Base-by-base conservation (phyloP, 1,284 basidiomycete genomes). In the Takashimella tepidaria region DNA sequence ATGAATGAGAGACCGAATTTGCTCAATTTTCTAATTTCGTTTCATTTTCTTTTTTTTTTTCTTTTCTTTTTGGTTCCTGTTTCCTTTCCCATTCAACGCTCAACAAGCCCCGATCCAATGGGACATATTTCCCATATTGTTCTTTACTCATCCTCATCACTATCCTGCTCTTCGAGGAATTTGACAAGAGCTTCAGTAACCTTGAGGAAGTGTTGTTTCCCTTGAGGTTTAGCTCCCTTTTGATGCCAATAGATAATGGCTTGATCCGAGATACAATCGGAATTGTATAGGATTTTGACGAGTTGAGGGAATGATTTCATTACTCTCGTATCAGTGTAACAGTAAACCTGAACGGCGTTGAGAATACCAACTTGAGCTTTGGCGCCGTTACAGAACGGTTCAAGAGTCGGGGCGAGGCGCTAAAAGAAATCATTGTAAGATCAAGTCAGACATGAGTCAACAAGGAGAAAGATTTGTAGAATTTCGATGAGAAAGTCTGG, bases 231-330 rank as follows among this genome's bases (percentile, higher is more conserved):
- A 53, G 92, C 88, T 54, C 95, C 93, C 78, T 98, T 98, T 77
- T 89, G 85, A 77, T 91, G 82, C 93, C 93, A 98, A 77, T 96
- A 98, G 57, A 97, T 87, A 69, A 98, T 93, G 58, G 93, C 92
- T 73, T 92, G 88, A 70, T 93, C 91, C 56, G 89, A 88, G 64
- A 97, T 82, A 76, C 91, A 92, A 69, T 98, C 93, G 68, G 88
- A 85, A 76, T 92, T 93, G 79, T 97, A 97, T 74, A 95, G 80
- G 68, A 92, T 89, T 81, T 96, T 96, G 64, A 98, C 81, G 73
- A 98, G 86, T 68, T 92, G 88, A 47, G 89, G 85, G 80, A 98
- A 97, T 6, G 89, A 81, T 74, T 93, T 95, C 76, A 92, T 92
- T 68, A 95, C 82, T 53, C 89, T 87, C 24, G 90, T 92, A 70